Evolutionary conservation across 169 alveolate species (phyloP), one percentile per base, ranked within the genome.

Genomic region (Plasmodium reichenowi): DNA sequence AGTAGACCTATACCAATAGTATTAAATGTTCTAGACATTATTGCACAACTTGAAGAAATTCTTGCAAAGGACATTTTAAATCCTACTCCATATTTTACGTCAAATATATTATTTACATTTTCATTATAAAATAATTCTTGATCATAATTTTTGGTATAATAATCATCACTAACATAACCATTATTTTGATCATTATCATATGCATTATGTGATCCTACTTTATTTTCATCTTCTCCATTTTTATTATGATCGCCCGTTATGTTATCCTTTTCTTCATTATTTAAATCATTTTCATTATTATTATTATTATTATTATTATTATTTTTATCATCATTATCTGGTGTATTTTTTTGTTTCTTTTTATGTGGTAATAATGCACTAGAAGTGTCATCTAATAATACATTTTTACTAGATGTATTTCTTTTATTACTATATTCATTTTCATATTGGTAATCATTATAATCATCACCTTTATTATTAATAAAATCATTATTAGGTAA

Each of bases 11-110:
- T 93, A 38, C 98, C 98, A 17, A 96, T 94, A 26, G 94, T 93
- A 20, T 95, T 95, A 24, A 87, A 93, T 2, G 98, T 95, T 20
- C 97, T 90, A 2, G 98, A 95, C 96, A 96, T 94, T 26, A 96
- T 96, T 43, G 96, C 96, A 72, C 97, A 96, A 72, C 96, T 94
- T 73, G 94, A 92, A 6, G 98, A 94, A 32, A 95, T 85, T 17
- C 98, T 93, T 17, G 97, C 97, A 76, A 89, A 95, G 7, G 98
- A 95, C 92, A 94, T 93, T 91, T 96, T 96, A 92, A 96, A 96
- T 17, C 98, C 98, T 45, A 93, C 74, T 15, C 98, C 98, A 64
- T 96, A 95, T 47, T 72, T 70, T 62, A 86, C 29, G 52, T 86
- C 92, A 72, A 70, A 72, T 15, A 72, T 62, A 43, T 52, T 63